Base-by-base conservation (phyloP, 176 grass and related monocot species). In the Melocanna baccifera region DNA sequence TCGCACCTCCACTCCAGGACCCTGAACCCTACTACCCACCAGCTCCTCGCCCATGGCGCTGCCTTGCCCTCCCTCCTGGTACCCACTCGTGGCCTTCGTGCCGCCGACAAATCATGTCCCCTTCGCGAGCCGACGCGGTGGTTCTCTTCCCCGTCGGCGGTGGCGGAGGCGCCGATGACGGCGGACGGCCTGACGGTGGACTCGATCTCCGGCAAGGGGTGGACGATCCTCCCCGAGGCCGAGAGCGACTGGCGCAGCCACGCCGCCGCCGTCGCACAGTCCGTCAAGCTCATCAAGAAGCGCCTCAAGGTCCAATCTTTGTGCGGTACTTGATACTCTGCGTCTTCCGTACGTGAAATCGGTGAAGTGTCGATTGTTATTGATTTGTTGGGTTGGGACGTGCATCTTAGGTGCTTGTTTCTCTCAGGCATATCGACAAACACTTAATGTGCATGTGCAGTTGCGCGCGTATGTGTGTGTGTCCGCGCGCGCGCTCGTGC, bases 211-310 rank as follows among this genome's bases (percentile, higher is more conserved):
- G 64, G 78, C n/a, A 98, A 98, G 83, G 83, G 89, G 75, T 98
- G 96, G 96, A 87, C 91, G 56, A 98, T 98, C 76, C 83, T 95
- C 15, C 91, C 87, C 13, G 93, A 95, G 81, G 46, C 72, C 22
- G 91, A 93, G 76, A 89, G 91, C 89, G 96, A 98, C 68, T 98
- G 96, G 93, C 85, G 96, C 59, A 98, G 96, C 87, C 96, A 98
- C 46, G 91, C 96, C 12, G 89, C 96, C 37, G 91, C 96, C 34
- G 87, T 95, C 46, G 89, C 93, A 22, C 96, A 90, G 76, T 98
- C 96, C 29, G 75, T 98, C 81, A 92, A 86, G 76, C 87, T 98
- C 26, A 92, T 98, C 53, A 98, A 98, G 88, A 98, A 87, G 86
- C 93, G 96, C 20, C 80, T 95, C 72, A 94, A 98, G 92, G 95